Base-by-base conservation (phyloP, 257 asterid genomes). In the Knoxia roxburghii region DNA sequence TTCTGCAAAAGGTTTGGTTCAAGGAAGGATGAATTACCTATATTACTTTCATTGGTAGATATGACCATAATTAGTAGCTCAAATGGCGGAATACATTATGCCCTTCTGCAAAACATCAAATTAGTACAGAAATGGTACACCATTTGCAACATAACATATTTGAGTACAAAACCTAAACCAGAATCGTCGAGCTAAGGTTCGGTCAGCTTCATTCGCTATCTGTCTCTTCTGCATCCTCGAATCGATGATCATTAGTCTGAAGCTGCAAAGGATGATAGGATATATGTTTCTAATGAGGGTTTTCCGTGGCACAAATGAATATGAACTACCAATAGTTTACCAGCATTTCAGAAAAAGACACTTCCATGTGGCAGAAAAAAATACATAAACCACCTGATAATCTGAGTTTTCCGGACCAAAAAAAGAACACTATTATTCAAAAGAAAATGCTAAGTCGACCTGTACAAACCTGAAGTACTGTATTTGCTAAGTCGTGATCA, bases 201-300 rank as follows among this genome's bases (percentile, higher is more conserved):
- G 70, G 46, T 77, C 82, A 64, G 73, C 80, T 67, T 68, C 71
- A 67, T 29, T 83, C 89, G 58, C 78, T 80, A 48, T 86, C 94
- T 83, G 78, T 85, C 76, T 93, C 98, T 64, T 90, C 95, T 1
- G 99, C 99, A 77, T 93, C 99, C 75, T 90, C 94, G 70, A 93
- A 90, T 55, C 96, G 87, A 48, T 72, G 80, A 75, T 93, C 99
- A 48, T 88, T 84, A 76, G 90, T 84, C 64, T 86, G 96, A 76
- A 93, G 99, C 99, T 93, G 83, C 86, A 82, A 33, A 27, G n/a
- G 56, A 46, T 70, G 35, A 50, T 11, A 14, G 53, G 20, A 61
- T 27, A 52, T 73, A 39, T 65, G 50, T 59, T 37, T 68, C 35
- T 32, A 67, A 17, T 6, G 6, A 13, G 9, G 50, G 67, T 17